Conservation (phyloP, 1,139 yeast species). For the Suhomyces taliae region DNA sequence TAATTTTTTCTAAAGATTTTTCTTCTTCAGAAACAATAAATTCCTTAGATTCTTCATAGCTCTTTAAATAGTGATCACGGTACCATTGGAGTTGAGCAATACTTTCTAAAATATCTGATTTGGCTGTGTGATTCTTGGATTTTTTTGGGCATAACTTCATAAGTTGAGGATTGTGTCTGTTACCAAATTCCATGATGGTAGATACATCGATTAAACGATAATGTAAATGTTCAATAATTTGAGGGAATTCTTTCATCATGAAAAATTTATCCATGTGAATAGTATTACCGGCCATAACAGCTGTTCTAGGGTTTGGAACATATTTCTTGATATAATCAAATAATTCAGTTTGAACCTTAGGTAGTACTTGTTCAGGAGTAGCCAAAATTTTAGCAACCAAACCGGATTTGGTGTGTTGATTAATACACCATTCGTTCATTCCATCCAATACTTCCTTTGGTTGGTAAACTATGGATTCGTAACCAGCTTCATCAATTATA, state of each 20-base stretch:
- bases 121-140: slow-evolving; percentile 76
- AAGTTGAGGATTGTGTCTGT: slow-evolving; percentile 70
- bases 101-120: slow-evolving; percentile 84
- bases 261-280: slow-evolving; percentile 90
- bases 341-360: slow-evolving; percentile 64
- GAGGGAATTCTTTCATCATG: slow-evolving; percentile 81
- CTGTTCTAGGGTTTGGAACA: slow-evolving; percentile 54
- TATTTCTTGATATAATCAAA: slow-evolving; percentile 58
- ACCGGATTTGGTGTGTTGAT: slow-evolving; percentile 80
- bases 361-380: slow-evolving; percentile 51
- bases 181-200: slow-evolving; percentile 74
- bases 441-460: slow-evolving; percentile 61
- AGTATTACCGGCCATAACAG: slow-evolving; percentile 85
- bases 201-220: slow-evolving; percentile 91
- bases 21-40: slow-evolving; percentile 12
- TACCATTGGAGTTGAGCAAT: slow-evolving; percentile 83
- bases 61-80: slow-evolving; percentile 57
- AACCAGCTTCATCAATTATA: slow-evolving; percentile 65
- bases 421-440: slow-evolving; percentile 86
- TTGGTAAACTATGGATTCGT: slow-evolving; percentile 77
- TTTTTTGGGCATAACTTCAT: slow-evolving; percentile 63
- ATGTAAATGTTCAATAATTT: slow-evolving; percentile 67
- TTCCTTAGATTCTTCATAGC: slow-evolving; percentile 22
- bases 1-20: not conserved
- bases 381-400: slow-evolving; percentile 66